phyloP scores from a whole-genome alignment of 2,329 filamentous ascomycete species.

The Aspergillus sp. region DNA sequence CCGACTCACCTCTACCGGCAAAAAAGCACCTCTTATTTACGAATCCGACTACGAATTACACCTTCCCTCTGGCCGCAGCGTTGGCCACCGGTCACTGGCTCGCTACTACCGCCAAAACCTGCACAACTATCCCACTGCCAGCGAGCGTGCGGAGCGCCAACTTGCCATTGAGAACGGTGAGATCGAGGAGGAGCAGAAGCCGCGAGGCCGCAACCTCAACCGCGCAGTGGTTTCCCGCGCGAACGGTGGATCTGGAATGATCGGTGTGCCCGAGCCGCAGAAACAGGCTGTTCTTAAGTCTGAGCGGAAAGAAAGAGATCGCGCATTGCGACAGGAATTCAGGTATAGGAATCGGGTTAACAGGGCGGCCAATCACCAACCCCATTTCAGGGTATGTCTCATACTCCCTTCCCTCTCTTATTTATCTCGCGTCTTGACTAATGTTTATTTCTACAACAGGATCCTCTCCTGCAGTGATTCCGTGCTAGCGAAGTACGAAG shows the following conservation, averaged over 20 bases:
- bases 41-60: constrained; percentile 92
- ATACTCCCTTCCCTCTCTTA: neutral
- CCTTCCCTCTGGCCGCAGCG: constrained; percentile 77
- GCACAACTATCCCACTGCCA: constrained; percentile 68
- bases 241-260: constrained; percentile 67
- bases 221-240: constrained; percentile 57
- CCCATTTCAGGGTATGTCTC: constrained; percentile 56
- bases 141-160: constrained; percentile 61
- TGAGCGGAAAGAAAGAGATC: constrained; percentile 61
- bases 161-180: constrained; percentile 48
- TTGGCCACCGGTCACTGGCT: constrained; percentile 80
- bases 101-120: constrained; percentile 92
- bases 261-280: constrained; percentile 66
- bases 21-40: constrained; percentile 66
- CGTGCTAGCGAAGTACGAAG: neutral
- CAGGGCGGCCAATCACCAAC: constrained; percentile 67
- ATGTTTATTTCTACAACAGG: constrained; percentile 27
- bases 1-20: constrained; percentile 68
- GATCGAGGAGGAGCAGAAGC: constrained; percentile 40
- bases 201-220: constrained; percentile 32
- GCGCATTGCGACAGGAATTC: constrained; percentile 54
- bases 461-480: constrained; percentile 46
- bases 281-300: constrained; percentile 58
- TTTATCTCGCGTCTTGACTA: neutral
- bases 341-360: constrained; percentile 63